Conservation (phyloP, 1,284 basidiomycete genomes). For the Sutorius eximius region DNA sequence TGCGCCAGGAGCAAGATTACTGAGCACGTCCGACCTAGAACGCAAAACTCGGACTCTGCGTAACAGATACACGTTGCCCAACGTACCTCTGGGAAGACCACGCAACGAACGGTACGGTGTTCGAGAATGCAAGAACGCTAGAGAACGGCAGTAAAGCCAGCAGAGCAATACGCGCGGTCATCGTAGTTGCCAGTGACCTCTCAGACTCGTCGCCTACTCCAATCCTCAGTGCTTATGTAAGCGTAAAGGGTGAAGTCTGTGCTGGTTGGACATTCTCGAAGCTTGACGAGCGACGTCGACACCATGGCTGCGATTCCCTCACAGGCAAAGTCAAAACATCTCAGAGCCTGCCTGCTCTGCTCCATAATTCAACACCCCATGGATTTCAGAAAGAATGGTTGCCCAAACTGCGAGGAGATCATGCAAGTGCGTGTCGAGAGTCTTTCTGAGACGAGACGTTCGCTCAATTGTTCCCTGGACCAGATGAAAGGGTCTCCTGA, state of each 20-base stretch:
- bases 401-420: slow-evolving; percentile 96
- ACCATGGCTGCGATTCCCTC: slow-evolving; percentile 52
- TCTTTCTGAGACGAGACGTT: neutral
- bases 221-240: slow-evolving; percentile 16
- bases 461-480: neutral
- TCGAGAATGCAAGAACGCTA: slow-evolving; percentile 49
- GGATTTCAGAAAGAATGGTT: slow-evolving; percentile 86
- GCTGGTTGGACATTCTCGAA: neutral
- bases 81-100: slow-evolving; percentile 66
- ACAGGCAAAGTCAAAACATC: slow-evolving; percentile 65
- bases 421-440: slow-evolving; percentile 64
- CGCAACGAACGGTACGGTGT: slow-evolving; percentile 61
- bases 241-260: neutral
- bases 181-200: slow-evolving; percentile 6
- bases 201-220: neutral
- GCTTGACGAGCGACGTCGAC: slow-evolving; percentile 5
- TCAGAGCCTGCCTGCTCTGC: slow-evolving; percentile 91
- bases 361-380: slow-evolving; percentile 83
- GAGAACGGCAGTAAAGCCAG: slow-evolving; percentile 46
- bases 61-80: neutral
- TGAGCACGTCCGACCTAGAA: slow-evolving; percentile 48
- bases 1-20: slow-evolving; percentile 37
- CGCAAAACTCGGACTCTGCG: neutral
- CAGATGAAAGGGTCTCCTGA: slow-evolving; percentile 91
- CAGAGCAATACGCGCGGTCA: slow-evolving; percentile 26